Percentiles rank a stretch among this genome's conserved stretches.
Conservation (phyloP, 2,329 filamentous ascomycete species). For the Penicillium sp. region DNA sequence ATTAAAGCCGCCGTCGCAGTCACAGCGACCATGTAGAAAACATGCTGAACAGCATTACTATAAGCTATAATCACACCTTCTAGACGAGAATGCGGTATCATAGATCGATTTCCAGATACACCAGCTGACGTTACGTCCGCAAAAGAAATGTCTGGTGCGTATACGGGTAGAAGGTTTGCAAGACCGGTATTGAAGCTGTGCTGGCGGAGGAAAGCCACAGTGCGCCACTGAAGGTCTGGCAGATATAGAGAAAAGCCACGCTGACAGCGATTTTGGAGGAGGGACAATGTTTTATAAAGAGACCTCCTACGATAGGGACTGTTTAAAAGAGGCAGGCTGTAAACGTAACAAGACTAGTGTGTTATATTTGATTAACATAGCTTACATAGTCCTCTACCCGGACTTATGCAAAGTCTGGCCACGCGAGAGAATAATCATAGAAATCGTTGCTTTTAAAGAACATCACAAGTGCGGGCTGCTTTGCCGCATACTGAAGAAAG, state of each 20-base stretch:
- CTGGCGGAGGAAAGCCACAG: neutral
- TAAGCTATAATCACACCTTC: neutral
- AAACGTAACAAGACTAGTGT: too few relatives aligned
- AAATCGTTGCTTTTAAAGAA: conserved; percentile 8
- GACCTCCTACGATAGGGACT: too few relatives aligned
- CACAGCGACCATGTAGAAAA: too few relatives aligned
- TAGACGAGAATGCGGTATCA: conserved; percentile 2
- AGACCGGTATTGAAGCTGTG: neutral
- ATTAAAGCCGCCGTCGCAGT: too few relatives aligned
- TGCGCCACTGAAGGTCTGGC: neutral
- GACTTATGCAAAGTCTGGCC: neutral
- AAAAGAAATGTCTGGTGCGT: neutral
- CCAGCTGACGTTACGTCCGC: neutral
- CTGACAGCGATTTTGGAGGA: neutral
- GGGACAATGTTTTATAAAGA: neutral
- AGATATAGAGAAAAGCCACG: neutral
- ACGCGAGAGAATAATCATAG: neutral
- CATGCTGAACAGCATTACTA: too few relatives aligned
- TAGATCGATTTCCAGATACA: neutral
- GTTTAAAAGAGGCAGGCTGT: too few relatives aligned
- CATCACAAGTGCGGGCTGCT: neutral
- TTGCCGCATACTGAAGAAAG: neutral
- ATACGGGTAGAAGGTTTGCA: neutral
- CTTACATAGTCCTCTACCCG: neutral
- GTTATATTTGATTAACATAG: too few relatives aligned